phyloP scores from a whole-genome alignment of 192 early-diverging fungal genomes.

The Geranomyces variabilis region DNA sequence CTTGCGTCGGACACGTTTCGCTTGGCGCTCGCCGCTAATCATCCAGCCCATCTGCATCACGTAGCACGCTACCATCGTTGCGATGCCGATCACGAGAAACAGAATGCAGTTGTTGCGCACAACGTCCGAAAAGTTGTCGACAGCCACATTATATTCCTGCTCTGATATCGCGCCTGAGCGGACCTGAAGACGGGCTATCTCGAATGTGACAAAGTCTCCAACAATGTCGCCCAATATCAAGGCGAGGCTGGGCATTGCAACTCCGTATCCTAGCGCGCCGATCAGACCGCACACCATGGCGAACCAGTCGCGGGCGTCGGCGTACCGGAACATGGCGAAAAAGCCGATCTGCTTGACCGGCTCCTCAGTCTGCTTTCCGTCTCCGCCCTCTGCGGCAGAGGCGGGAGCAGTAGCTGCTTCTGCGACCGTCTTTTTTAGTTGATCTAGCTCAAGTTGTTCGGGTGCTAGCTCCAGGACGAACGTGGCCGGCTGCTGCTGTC shows the following conservation, averaged over 20 bases:
- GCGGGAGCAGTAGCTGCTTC: neutral
- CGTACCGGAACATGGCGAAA: neutral
- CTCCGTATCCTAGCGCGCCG: constrained; percentile 1
- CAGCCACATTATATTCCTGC: neutral
- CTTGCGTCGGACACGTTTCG: constrained; percentile 31
- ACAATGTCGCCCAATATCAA: neutral
- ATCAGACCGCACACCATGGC: constrained; percentile 5
- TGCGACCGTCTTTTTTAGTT: neutral
- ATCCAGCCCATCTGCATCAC: constrained; percentile 39
- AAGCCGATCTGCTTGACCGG: neutral
- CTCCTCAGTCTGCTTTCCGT: neutral
- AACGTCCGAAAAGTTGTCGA: constrained; percentile 7
- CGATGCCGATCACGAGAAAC: neutral
- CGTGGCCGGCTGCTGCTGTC: neutral
- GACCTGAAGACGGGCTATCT: neutral
- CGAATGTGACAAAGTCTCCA: constrained; percentile 2
- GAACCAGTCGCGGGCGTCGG: constrained; percentile 5
- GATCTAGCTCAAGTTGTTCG: constrained; percentile 6
- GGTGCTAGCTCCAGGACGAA: neutral
- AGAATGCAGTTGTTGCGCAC: constrained; percentile 8
- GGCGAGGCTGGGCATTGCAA: neutral
- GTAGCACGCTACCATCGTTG: constrained; percentile 30
- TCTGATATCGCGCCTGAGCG: neutral
- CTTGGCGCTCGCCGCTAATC: neutral
- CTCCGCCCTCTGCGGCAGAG: neutral